A percentile compares a stretch with the other conserved stretches of the same genome.
Conservation (phyloP, 768 basidiomycete species). For the Mycena belliarum region DNA sequence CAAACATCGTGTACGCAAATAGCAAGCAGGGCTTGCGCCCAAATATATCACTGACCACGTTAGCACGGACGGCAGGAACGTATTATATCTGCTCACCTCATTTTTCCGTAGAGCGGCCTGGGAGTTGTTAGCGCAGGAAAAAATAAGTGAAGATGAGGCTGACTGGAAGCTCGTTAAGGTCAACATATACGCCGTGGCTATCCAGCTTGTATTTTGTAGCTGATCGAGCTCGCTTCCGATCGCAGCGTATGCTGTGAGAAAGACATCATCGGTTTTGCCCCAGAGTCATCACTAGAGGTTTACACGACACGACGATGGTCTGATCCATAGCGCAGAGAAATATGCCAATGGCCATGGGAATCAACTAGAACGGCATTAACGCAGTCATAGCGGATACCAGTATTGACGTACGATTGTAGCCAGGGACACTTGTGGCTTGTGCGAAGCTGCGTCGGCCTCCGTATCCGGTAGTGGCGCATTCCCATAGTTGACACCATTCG, state of each 20-base stretch:
- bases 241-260: constrained; percentile 47
- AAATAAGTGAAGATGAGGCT: constrained; percentile 15
- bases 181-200: constrained; percentile 63
- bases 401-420: constrained; percentile 25
- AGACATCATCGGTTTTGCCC: neutral
- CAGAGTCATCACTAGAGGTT: neutral
- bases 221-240: constrained; percentile 62
- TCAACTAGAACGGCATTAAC: constrained; percentile 30
- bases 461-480: neutral
- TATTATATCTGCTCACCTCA: constrained; percentile 26
- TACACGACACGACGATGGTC: constrained; percentile 51
- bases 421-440: constrained; percentile 7
- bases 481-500: constrained; percentile 3
- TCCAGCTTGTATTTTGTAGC: constrained; percentile 68
- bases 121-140: neutral
- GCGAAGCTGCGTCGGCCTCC: constrained; percentile 10
- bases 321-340: constrained; percentile 51
- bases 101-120: constrained; percentile 65
- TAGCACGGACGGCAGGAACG: neutral
- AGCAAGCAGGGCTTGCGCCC: constrained; percentile 60
- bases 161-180: constrained; percentile 64
- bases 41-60: constrained; percentile 53
- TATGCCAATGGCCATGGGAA: constrained; percentile 50
- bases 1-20: constrained; percentile 55
- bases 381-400: constrained; percentile 2